phyloP scores from a whole-genome alignment of 768 basidiomycete genomes.

The Collybiopsis confluens region DNA sequence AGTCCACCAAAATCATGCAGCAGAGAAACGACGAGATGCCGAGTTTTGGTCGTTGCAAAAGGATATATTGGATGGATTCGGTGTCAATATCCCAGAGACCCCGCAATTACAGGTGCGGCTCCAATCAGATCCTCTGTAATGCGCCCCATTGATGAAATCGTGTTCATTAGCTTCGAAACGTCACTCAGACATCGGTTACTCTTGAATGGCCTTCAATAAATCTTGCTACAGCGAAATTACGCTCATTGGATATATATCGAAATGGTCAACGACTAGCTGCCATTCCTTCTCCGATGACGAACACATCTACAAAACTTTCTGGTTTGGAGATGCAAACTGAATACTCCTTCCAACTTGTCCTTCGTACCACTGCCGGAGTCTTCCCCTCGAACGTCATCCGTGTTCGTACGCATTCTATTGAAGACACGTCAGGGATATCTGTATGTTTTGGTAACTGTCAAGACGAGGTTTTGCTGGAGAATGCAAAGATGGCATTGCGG shows the following conservation, averaged over 20 bases:
- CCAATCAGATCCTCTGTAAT: too few relatives aligned
- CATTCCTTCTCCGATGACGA: slow-evolving; percentile 77
- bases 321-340: slow-evolving; percentile 78
- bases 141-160: too few relatives aligned
- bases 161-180: slow-evolving; percentile 70
- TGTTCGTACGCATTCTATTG: slow-evolving; percentile 89
- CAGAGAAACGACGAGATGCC: slow-evolving; percentile 76
- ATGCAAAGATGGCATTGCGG: slow-evolving; percentile 73
- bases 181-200: slow-evolving; percentile 95
- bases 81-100: slow-evolving; percentile 57
- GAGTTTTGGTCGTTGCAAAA: slow-evolving; percentile 86
- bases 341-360: slow-evolving; percentile 91
- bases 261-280: slow-evolving; percentile 85
- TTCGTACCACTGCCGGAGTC: slow-evolving; percentile 90
- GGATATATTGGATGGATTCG: slow-evolving; percentile 73
- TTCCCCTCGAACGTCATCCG: slow-evolving; percentile 81
- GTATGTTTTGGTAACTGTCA: slow-evolving; percentile 93
- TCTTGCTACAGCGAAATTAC: slow-evolving; percentile 80
- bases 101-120: slow-evolving; percentile 70
- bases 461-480: slow-evolving; percentile 70
- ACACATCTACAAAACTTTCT: slow-evolving; percentile 86
- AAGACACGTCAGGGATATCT: slow-evolving; percentile 89
- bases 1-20: slow-evolving; percentile 80
- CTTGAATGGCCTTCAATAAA: slow-evolving; percentile 90
- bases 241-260: slow-evolving; percentile 89